phyloP scores from a whole-genome alignment of 805 yeast genomes.

The Jamesozyma hellenica region DNA sequence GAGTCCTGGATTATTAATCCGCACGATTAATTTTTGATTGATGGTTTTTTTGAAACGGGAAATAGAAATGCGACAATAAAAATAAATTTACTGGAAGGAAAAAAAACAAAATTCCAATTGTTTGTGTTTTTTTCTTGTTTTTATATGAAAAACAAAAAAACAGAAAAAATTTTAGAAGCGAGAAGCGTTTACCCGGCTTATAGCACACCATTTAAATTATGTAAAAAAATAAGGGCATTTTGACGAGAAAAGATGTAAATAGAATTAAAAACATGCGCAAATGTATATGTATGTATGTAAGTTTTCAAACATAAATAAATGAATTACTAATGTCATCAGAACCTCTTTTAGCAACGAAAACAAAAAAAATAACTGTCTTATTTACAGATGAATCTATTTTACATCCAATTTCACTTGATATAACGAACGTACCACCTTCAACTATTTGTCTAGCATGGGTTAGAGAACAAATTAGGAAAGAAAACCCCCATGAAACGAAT shows the following conservation, averaged over 20 bases:
- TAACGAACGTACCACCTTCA: constrained; percentile 16
- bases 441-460: constrained; percentile 22
- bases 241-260: neutral
- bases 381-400: constrained; percentile 22
- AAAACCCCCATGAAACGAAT: constrained; percentile 11
- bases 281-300: neutral
- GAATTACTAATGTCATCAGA: constrained; percentile 11
- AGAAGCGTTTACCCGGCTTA: neutral
- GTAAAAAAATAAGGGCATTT: neutral
- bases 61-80: neutral
- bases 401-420: constrained; percentile 21
- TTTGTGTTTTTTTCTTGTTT: no score
- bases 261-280: neutral
- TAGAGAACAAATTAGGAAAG: constrained; percentile 22
- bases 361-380: constrained; percentile 15
- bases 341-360: constrained; percentile 13
- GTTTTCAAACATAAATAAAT: neutral
- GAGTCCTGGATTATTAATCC: constrained; percentile 58
- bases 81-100: neutral
- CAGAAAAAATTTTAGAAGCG: neutral
- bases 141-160: neutral
- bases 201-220: no score
- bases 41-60: constrained; percentile 3
- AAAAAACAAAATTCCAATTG: neutral
- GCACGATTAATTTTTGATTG: constrained; percentile 39